These are phyloP conservation scores for Elsinoe fawcettii DNA, from an alignment of 2,329 filamentous ascomycete genomes.

Conservation along the genomic window DNA sequence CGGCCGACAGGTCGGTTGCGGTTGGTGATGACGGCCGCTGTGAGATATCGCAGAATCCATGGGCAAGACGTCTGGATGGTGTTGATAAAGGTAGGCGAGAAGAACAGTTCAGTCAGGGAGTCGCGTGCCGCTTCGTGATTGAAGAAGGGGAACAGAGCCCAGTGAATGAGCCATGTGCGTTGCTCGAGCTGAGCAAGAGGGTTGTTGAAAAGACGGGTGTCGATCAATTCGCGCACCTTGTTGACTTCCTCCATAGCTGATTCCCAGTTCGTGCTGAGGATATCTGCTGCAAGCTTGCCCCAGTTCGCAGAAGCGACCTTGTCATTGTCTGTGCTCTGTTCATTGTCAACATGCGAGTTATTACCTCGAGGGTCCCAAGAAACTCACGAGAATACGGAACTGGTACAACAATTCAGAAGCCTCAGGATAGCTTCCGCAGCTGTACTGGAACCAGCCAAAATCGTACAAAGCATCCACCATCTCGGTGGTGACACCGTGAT, in stretches of 20 bases:
- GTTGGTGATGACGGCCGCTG: slow-evolving; percentile 91
- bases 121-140: slow-evolving; percentile 92
- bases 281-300: slow-evolving; percentile 96
- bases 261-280: slow-evolving; percentile 93
- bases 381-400: slow-evolving; percentile 71
- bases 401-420: slow-evolving; percentile 92
- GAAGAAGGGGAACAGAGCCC: slow-evolving; percentile 97
- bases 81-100: slow-evolving; percentile 97
- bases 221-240: slow-evolving; percentile 86
- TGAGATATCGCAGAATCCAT: slow-evolving; percentile 91
- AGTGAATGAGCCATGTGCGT: slow-evolving; percentile 96
- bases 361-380: background rate
- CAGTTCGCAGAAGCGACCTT: slow-evolving; percentile 92
- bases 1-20: slow-evolving; percentile 69
- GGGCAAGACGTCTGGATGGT: slow-evolving; percentile 97
- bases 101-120: slow-evolving; percentile 88
- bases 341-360: background rate
- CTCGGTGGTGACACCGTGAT: slow-evolving; percentile 85
- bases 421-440: slow-evolving; percentile 85
- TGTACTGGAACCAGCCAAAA: slow-evolving; percentile 95
- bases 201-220: slow-evolving; percentile 93
- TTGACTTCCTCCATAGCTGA: slow-evolving; percentile 81
- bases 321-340: slow-evolving; percentile 84
- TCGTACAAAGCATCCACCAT: slow-evolving; percentile 96
- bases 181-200: slow-evolving; percentile 90